phyloP scores from a whole-genome alignment of 805 yeast species.

The Candida koratica region DNA sequence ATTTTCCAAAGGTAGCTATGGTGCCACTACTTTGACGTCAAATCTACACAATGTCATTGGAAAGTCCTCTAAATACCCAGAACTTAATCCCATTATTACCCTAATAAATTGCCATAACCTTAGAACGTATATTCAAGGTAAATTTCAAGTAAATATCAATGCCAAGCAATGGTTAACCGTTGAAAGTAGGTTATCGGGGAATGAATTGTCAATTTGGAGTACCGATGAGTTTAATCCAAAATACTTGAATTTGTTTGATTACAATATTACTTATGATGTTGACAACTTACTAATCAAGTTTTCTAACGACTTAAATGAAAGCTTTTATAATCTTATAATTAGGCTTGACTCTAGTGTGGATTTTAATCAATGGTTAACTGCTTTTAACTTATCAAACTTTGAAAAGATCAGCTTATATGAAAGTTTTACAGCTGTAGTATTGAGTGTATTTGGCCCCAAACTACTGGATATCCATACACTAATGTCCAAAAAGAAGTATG shows the following conservation, averaged over 20 bases:
- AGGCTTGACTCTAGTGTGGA: slow-evolving; percentile 22
- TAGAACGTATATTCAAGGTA: slow-evolving; percentile 58
- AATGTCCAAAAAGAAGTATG: slow-evolving; percentile 44
- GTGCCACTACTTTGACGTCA: slow-evolving; percentile 1
- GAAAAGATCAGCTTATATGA: slow-evolving; percentile 57
- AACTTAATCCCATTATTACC: slow-evolving; percentile 68
- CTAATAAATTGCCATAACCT: slow-evolving; percentile 66
- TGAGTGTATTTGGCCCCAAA: slow-evolving; percentile 53
- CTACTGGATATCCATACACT: slow-evolving; percentile 58
- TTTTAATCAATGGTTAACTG: slow-evolving; percentile 40
- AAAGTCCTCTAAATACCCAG: slow-evolving; percentile 32
- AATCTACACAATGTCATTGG: slow-evolving; percentile 9
- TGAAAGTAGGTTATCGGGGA: slow-evolving; percentile 46
- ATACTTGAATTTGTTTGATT: slow-evolving; percentile 51
- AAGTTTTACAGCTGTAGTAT: slow-evolving; percentile 60
- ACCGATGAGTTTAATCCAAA: slow-evolving; percentile 43
- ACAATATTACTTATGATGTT: slow-evolving; percentile 16
- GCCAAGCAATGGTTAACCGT: slow-evolving; percentile 31
- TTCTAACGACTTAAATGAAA: slow-evolving; percentile 15
- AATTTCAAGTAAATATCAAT: slow-evolving; percentile 21
- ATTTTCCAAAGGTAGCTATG: neutral
- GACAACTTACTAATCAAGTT: slow-evolving; percentile 11
- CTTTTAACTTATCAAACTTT: slow-evolving; percentile 50
- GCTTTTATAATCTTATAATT: slow-evolving; percentile 20
- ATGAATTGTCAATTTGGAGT: slow-evolving; percentile 50